These are phyloP conservation scores for Tylopilus plumbeoviolaceoides DNA, from an alignment of 768 basidiomycete genomes.

Conservation along the genomic window DNA sequence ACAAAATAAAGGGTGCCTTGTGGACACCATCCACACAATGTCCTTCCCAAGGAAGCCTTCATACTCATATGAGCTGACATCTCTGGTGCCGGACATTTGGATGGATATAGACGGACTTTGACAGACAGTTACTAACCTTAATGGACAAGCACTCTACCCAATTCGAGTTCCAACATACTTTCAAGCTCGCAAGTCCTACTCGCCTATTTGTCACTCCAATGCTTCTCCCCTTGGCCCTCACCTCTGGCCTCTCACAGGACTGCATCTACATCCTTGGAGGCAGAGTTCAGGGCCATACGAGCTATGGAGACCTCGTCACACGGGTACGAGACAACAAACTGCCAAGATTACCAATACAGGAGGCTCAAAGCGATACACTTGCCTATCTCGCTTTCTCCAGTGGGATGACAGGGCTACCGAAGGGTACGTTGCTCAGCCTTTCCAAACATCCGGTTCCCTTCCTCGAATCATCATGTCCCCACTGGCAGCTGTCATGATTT, in stretches of 20 bases:
- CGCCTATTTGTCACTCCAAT: constrained; percentile 50
- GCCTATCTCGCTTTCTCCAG: constrained; percentile 76
- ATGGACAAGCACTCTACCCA: constrained; percentile 54
- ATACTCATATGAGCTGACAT: no score
- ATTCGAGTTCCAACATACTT: constrained; percentile 50
- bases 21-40: no score
- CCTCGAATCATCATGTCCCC: background rate
- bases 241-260: constrained; percentile 36
- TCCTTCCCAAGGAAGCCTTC: no score
- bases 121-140: no score
- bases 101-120: no score
- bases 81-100: no score
- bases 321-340: constrained; percentile 34
- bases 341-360: constrained; percentile 39
- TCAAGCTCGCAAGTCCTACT: constrained; percentile 46
- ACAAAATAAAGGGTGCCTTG: no score
- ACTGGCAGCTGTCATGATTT: constrained; percentile 61
- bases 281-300: constrained; percentile 35
- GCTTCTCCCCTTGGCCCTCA: constrained; percentile 40
- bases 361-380: constrained; percentile 48
- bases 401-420: constrained; percentile 72
- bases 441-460: background rate
- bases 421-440: constrained; percentile 41
- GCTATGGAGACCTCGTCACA: constrained; percentile 43
- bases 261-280: constrained; percentile 50